These are phyloP conservation scores for Rubroshorea leprosula DNA, from an alignment of 345 rosid species.

Conservation along the genomic window DNA sequence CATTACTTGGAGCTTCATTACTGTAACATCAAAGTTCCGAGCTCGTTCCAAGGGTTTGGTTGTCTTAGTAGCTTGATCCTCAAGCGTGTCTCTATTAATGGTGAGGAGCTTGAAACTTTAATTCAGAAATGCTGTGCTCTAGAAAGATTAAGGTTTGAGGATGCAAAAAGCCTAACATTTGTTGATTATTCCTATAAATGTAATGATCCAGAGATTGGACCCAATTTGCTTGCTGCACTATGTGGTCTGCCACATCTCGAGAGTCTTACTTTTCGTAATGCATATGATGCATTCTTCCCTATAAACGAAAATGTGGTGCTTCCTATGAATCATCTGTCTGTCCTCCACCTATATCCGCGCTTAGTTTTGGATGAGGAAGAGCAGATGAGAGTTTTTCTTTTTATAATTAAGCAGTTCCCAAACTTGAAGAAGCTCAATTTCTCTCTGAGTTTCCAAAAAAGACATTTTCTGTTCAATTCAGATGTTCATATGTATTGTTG, in stretches of 20 bases:
- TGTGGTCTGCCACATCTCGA: too few relatives aligned
- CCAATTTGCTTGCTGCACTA: too few relatives aligned
- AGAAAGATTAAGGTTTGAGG: conserved; percentile 22
- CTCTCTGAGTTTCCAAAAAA: not conserved
- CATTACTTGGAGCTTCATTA: conserved; percentile 28
- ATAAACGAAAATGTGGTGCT: too few relatives aligned
- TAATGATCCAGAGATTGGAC: too few relatives aligned
- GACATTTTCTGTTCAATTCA: not conserved
- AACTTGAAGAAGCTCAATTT: not conserved
- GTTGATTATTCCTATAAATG: too few relatives aligned
- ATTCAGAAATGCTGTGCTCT: conserved; percentile 25
- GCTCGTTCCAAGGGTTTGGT: conserved; percentile 24
- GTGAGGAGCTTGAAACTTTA: conserved; percentile 20
- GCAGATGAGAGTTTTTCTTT: not conserved
- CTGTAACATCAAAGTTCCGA: conserved; percentile 24
- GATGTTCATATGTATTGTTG: too few relatives aligned
- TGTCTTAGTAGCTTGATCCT: conserved; percentile 28
- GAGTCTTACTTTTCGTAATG: too few relatives aligned
- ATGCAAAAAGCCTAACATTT: conserved; percentile 20
- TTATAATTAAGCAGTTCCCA: not conserved
- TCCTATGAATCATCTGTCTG: too few relatives aligned
- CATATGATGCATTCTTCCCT: too few relatives aligned
- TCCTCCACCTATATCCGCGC: too few relatives aligned
- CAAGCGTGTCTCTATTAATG: conserved; percentile 16
- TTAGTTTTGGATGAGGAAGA: not conserved